phyloP scores from a whole-genome alignment of 2,329 filamentous ascomycete genomes.

The Colletotrichum lentis region DNA sequence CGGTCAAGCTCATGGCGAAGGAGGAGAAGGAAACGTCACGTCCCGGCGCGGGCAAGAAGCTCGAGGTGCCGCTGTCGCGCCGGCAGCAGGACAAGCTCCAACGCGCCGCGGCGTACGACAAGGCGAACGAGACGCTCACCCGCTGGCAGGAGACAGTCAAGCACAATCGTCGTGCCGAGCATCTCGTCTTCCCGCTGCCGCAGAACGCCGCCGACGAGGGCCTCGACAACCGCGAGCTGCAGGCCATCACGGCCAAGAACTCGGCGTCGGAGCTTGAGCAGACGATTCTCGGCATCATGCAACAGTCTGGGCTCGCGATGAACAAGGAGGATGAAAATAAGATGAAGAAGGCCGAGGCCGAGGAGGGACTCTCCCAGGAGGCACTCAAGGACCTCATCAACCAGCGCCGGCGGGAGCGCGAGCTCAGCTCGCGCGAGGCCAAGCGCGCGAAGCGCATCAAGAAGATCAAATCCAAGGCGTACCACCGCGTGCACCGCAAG shows the following conservation, averaged over 20 bases:
- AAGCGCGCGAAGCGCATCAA: slow-evolving; percentile 91
- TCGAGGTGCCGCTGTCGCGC: slow-evolving; percentile 83
- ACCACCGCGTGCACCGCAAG: slow-evolving; percentile 89
- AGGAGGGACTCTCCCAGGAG: slow-evolving; percentile 74
- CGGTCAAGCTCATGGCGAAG: slow-evolving; percentile 76
- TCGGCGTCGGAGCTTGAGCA: slow-evolving; percentile 83
- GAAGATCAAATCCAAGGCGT: slow-evolving; percentile 98
- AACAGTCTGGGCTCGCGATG: slow-evolving; percentile 80
- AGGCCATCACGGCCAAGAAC: slow-evolving; percentile 68
- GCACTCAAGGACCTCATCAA: slow-evolving; percentile 77
- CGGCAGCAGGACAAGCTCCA: slow-evolving; percentile 87
- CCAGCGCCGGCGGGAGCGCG: slow-evolving; percentile 80
- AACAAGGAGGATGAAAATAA: slow-evolving; percentile 54
- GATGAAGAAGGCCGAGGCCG: slow-evolving; percentile 70
- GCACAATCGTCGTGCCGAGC: slow-evolving; percentile 88
- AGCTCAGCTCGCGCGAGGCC: slow-evolving; percentile 87
- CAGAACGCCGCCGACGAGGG: slow-evolving; percentile 72
- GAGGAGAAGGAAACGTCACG: slow-evolving; percentile 60
- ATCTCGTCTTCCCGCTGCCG: slow-evolving; percentile 85
- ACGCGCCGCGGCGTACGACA: slow-evolving; percentile 82
- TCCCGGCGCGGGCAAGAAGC: slow-evolving; percentile 66
- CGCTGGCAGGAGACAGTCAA: slow-evolving; percentile 97
- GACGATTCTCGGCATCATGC: slow-evolving; percentile 86
- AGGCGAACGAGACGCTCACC: slow-evolving; percentile 89
- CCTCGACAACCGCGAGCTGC: slow-evolving; percentile 68